Evolutionary conservation across 2,329 filamentous ascomycete species (phyloP), one percentile per base, ranked within the genome.

Genomic region (Triangularia verruculosa): DNA sequence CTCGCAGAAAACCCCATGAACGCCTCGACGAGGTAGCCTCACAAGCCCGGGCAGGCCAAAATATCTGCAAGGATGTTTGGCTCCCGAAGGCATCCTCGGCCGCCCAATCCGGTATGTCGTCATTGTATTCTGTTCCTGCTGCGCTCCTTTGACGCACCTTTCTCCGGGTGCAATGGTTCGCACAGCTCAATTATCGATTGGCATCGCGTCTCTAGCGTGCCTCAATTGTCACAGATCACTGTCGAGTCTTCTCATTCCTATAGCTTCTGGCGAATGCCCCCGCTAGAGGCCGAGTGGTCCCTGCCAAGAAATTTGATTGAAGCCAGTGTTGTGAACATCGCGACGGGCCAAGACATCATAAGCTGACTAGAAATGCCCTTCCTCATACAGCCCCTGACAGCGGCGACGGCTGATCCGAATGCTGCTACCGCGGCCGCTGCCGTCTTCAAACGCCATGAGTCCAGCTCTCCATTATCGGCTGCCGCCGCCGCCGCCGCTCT

Each of bases 401-500:
- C 83, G 67, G 80, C 85, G 63, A 88, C 88, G 62, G 86, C 87
- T 58, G 88, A 87, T 72, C 83, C 90, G 62, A 89, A 88, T 72
- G 93, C 92, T 63, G 86, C 93, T 61, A 88, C 90, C 55, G 92
- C 92, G 62, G 93, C 93, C 65, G 87, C 87, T 65, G 89, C 91
- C 75, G 93, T 93, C 64, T 96, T 94, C 77, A 87, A 85, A 70
- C 87, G 83, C 72, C 83, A 86, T 75, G 77, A 84, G 70, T 84
- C 88, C 70, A 85, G 84, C 75, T 81, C 79, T 64, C 87, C 86
- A 64, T 82, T 97, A 52, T 96, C 93, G 47, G 89, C 90, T 34
- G 91, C 93, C 6, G 94, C 94, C 12, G 93, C 94, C 6, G 93
- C 92, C 15, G 88, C 93, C 27, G 93, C 93, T 55, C 83, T 98